Percentiles rank a stretch among this genome's conserved stretches.
Conservation (phyloP, 257 asterid species). For the Ajuga chamaepitys region DNA sequence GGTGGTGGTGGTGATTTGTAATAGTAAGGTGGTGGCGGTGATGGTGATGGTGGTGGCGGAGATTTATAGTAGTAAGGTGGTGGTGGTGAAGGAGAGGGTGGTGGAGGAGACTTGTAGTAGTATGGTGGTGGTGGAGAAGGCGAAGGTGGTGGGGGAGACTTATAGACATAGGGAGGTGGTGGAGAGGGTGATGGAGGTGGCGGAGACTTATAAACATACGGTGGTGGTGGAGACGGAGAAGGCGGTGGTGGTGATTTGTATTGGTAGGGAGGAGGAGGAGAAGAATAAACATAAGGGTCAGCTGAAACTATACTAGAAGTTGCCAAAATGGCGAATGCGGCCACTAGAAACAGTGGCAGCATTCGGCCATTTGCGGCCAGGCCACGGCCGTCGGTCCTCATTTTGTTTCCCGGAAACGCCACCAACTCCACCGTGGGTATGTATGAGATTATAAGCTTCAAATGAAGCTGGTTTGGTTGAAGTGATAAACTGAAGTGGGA, state of each 20-base stretch:
- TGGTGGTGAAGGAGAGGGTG: constrained; percentile 24
- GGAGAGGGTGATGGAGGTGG: constrained; percentile 31
- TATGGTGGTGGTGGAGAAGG: constrained; percentile 36
- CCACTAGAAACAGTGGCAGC: constrained; percentile 36
- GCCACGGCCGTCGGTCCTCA: constrained; percentile 36
- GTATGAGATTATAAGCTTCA: background rate
- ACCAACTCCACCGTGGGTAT: constrained; percentile 19
- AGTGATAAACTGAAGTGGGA: background rate
- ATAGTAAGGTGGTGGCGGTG: constrained; percentile 30
- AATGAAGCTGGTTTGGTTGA: background rate
- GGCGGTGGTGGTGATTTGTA: constrained; percentile 30
- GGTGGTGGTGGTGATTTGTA: constrained; percentile 42
- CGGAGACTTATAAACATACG: background rate
- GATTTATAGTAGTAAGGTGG: constrained; percentile 34
- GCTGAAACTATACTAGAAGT: constrained; percentile 38
- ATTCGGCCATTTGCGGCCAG: constrained; percentile 30
- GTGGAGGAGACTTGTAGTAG: constrained; percentile 30
- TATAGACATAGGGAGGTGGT: constrained; percentile 24
- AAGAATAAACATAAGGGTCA: constrained; percentile 34
- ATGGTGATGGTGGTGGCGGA: constrained; percentile 29
- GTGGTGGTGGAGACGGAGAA: constrained; percentile 22
- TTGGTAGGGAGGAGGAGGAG: constrained; percentile 29
- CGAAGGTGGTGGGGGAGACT: constrained; percentile 28
- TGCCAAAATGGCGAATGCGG: constrained; percentile 47
- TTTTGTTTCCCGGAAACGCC: constrained; percentile 19